phyloP scores from a whole-genome alignment of 2,329 filamentous ascomycete genomes.

The Ophiostoma populinum region DNA sequence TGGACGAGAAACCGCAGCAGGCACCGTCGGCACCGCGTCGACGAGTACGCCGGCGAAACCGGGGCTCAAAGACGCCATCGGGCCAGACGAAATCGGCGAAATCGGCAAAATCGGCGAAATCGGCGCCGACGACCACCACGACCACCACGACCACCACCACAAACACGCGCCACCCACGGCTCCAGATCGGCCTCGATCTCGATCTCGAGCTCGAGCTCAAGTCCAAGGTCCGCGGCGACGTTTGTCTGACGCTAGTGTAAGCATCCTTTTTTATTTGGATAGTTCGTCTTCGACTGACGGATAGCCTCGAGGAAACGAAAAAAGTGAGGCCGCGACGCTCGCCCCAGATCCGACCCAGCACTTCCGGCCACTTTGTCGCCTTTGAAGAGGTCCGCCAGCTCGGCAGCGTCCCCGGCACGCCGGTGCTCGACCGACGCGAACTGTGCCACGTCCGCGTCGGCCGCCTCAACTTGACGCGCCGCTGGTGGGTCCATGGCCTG shows the following conservation, averaged over 20 bases:
- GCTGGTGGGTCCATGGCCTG: constrained; percentile 11
- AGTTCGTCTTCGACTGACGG: neutral
- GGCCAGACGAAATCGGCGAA: too few species aligned
- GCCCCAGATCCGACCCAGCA: constrained; percentile 8
- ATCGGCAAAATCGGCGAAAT: too few species aligned
- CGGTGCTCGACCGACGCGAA: constrained; percentile 1
- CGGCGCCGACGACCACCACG: too few species aligned
- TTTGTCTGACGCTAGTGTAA: constrained; percentile 55
- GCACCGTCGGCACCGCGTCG: too few species aligned
- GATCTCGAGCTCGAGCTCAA: constrained; percentile 65
- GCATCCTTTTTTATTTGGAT: constrained; percentile 7
- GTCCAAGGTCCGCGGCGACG: constrained; percentile 61
- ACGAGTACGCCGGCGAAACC: neutral
- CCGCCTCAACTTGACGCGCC: constrained; percentile 9
- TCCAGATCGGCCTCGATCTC: constrained; percentile 34
- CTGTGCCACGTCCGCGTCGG: constrained; percentile 9
- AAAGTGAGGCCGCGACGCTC: constrained; percentile 5
- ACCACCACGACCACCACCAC: neutral
- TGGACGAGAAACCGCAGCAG: too few species aligned
- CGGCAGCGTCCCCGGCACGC: neutral
- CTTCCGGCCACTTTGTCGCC: constrained; percentile 6
- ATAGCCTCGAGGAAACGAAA: constrained; percentile 9
- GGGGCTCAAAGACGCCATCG: too few species aligned
- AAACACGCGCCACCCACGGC: constrained; percentile 8
- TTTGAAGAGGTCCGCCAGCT: neutral